Evolutionary conservation across 768 basidiomycete species (phyloP), one percentile per base, ranked within the genome.

Genomic region (Steccherinum ochraceum): DNA sequence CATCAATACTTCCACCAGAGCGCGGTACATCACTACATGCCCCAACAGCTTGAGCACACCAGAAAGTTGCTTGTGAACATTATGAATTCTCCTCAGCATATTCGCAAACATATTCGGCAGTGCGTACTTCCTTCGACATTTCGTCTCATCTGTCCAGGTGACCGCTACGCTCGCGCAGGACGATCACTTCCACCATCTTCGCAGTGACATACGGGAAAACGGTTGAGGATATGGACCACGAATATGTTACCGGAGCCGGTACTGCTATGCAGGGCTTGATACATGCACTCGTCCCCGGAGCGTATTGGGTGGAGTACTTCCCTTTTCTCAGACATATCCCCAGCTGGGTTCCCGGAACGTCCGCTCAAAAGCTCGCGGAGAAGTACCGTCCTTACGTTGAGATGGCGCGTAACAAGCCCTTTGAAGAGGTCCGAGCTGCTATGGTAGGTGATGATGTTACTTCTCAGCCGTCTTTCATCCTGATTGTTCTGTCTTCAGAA

Each of bases 1-100:
- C 53, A 54, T 40, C 49, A 54, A 21, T 48, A 56, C 50, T 56
- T 56, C 52, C 50, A 51, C 24, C 45, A 55, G 18, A 18, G 13
- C 26, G 49, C 46, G 7, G 45, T 51, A 1, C 45, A 24, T 5
- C 13, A 44, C 10, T 53, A 52, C 43, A 50, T 18, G 10, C 13
- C 19, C 24, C 26, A 26, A 11, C 44, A 19, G 16, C 20, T 35
- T 11, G 39, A 41, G 10, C 41, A 51, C n/a, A 18, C 42, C 10
- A 39, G 21, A 4, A 24, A 12, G n/a, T 45, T 51, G 25, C 50
- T 51, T 41, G 5, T 16, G 18, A 40, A 42, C n/a, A n/a, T 23
- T 39, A 11, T 39, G 35, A n/a, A 39, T n/a, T 11, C 11, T n/a
- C 35, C 35, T 11, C 35, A 39, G 11, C 11, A n/a, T 39, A n/a